phyloP scores from a whole-genome alignment of 2,329 filamentous ascomycete genomes.

The Sclerotinia nivalis region DNA sequence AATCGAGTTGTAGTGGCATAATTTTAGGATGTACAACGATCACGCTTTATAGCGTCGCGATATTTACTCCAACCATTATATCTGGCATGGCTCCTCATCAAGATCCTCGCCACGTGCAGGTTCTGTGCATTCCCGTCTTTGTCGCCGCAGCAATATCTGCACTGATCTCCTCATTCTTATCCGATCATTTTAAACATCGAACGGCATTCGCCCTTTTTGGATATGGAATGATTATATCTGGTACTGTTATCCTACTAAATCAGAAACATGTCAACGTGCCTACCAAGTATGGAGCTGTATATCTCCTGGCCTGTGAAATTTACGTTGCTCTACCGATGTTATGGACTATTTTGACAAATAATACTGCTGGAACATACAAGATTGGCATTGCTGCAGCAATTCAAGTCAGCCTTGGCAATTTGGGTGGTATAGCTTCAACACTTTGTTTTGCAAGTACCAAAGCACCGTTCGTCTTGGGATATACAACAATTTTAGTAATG shows the following conservation, averaged over 20 bases:
- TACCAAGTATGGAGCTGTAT: slow-evolving; percentile 1
- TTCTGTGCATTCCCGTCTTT: not conserved
- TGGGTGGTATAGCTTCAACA: not conserved
- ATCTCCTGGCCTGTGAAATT: not conserved
- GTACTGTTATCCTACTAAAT: not conserved
- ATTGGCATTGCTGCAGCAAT: not conserved
- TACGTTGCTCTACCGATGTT: not conserved
- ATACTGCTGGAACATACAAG: not conserved
- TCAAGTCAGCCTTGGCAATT: slow-evolving; percentile 1
- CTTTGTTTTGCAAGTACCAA: not conserved
- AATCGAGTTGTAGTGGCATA: not conserved
- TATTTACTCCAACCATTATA: not conserved
- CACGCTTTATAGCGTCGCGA: not conserved
- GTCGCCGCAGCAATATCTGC: not conserved
- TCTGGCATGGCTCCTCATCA: not conserved
- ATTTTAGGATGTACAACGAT: not conserved
- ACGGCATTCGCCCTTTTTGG: not conserved
- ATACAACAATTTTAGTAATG: not conserved
- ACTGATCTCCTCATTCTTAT: not conserved
- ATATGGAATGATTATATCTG: not conserved
- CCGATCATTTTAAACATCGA: not conserved
- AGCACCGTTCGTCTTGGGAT: slow-evolving; percentile 1
- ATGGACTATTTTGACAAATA: slow-evolving; percentile 2
- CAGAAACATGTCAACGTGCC: not conserved
- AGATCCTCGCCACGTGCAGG: not conserved